A percentile compares a stretch with the other conserved stretches of the same genome.
These are phyloP conservation scores for Nitzschia inconspicua DNA, from an alignment of 108 stramenopile species.

Conservation along the genomic window DNA sequence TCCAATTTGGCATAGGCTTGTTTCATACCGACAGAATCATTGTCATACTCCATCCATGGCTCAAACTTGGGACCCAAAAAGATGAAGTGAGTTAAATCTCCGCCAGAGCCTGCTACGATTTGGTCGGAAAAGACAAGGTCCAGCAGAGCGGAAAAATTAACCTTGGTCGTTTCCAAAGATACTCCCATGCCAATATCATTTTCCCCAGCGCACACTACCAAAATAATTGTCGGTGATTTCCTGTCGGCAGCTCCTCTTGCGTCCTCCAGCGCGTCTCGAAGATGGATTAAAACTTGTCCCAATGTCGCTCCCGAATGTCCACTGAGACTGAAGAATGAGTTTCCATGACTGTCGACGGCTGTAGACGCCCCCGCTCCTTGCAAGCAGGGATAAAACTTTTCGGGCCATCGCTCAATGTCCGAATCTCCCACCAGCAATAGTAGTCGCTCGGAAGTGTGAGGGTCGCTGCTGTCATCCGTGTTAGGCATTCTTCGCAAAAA, in stretches of 20 bases:
- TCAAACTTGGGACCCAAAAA: constrained; percentile 83
- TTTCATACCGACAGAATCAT: constrained; percentile 20
- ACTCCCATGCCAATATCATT: constrained; percentile 62
- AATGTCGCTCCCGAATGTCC: constrained; percentile 37
- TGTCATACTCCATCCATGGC: constrained; percentile 70
- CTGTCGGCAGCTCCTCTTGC: not conserved
- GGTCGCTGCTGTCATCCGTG: too few species aligned
- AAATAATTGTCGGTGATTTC: too few species aligned
- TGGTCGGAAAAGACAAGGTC: constrained; percentile 31
- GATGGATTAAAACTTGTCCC: constrained; percentile 24
- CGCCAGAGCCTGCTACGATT: constrained; percentile 1
- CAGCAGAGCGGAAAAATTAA: constrained; percentile 21
- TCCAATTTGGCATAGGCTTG: constrained; percentile 64
- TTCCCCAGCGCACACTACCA: constrained; percentile 81
- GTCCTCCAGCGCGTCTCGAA: constrained; percentile 7
- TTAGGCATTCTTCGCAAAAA: too few species aligned
- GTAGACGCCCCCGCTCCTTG: not conserved
- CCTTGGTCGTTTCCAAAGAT: constrained; percentile 32
- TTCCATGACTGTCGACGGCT: not conserved
- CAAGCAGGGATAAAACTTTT: constrained; percentile 33
- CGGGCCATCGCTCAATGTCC: constrained; percentile 73
- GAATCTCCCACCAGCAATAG: constrained; percentile 63
- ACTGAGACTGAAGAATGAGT: not conserved
- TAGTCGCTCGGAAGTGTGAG: too few species aligned
- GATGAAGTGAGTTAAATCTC: constrained; percentile 26